Conservation (phyloP, 148 eudicot genomes). For the Spergularia marina region DNA sequence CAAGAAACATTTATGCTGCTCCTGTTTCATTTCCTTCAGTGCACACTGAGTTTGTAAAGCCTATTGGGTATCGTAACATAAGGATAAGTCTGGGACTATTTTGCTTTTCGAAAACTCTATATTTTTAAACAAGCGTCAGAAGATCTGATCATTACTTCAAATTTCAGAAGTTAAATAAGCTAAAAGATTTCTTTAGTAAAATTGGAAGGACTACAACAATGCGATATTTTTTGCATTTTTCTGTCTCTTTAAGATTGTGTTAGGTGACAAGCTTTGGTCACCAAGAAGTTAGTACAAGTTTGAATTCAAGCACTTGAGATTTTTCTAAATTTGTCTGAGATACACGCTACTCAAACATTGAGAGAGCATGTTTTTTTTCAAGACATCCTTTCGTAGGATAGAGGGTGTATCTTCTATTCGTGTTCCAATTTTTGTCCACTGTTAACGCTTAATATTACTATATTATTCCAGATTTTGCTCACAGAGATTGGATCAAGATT, state of each 20-base stretch:
- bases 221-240: background rate
- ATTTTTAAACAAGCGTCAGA: background rate
- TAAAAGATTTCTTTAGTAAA: background rate
- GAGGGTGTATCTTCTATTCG: background rate
- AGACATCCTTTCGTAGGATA: background rate
- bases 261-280: background rate
- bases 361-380: too few species aligned
- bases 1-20: background rate
- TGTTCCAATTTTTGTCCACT: background rate
- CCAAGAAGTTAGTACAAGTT: background rate
- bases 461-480: constrained; percentile 58
- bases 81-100: background rate
- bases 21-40: background rate
- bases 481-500: constrained; percentile 98
- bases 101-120: background rate
- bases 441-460: background rate
- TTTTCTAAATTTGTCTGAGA: background rate
- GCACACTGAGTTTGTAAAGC: background rate
- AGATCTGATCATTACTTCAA: background rate
- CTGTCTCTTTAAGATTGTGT: background rate
- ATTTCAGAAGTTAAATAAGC: too few species aligned
- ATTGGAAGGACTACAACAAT: background rate
- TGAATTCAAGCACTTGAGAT: background rate
- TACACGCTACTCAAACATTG: background rate
- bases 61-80: background rate